Conservation (phyloP, 805 yeast genomes). For the Kuraishia borneana region DNA sequence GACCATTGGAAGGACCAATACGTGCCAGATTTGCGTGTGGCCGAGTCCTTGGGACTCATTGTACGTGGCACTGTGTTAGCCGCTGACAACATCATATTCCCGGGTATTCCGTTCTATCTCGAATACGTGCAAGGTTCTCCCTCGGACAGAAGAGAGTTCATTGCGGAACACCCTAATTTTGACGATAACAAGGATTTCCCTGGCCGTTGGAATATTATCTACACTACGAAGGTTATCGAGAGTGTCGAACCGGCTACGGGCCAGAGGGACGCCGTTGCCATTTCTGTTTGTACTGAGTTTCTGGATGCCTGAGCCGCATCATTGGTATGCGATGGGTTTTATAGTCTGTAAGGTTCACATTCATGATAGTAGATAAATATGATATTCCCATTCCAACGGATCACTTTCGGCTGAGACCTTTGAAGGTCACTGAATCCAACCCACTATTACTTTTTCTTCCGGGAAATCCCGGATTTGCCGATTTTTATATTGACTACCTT, state of each 20-base stretch:
- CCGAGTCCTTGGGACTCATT: slow-evolving; percentile 12
- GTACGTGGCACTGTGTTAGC: slow-evolving; percentile 9
- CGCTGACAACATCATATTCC: slow-evolving; percentile 2
- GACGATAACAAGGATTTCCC: slow-evolving; percentile 2
- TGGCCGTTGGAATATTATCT: slow-evolving; percentile 14
- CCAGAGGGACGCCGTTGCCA: background rate
- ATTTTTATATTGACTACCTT: slow-evolving; percentile 50
- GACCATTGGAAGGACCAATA: slow-evolving; percentile 1
- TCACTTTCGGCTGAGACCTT: background rate
- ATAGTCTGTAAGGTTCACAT: background rate
- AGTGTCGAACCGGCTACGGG: background rate
- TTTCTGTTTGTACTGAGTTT: background rate
- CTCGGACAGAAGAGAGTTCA: slow-evolving; percentile 6
- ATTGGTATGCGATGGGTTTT: background rate
- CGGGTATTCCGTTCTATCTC: slow-evolving; percentile 5
- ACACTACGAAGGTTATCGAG: slow-evolving; percentile 1
- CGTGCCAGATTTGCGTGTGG: slow-evolving; percentile 6
- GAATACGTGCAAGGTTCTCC: slow-evolving; percentile 12
- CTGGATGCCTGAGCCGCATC: slow-evolving; percentile 1
- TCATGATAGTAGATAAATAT: background rate
- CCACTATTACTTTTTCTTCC: slow-evolving; percentile 52
- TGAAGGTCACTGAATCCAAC: background rate
- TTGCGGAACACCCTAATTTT: background rate
- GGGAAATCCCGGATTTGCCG: slow-evolving; percentile 69
- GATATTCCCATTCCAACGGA: background rate